Conservation (phyloP, 768 basidiomycete genomes). For the Lactifluus piperatus region DNA sequence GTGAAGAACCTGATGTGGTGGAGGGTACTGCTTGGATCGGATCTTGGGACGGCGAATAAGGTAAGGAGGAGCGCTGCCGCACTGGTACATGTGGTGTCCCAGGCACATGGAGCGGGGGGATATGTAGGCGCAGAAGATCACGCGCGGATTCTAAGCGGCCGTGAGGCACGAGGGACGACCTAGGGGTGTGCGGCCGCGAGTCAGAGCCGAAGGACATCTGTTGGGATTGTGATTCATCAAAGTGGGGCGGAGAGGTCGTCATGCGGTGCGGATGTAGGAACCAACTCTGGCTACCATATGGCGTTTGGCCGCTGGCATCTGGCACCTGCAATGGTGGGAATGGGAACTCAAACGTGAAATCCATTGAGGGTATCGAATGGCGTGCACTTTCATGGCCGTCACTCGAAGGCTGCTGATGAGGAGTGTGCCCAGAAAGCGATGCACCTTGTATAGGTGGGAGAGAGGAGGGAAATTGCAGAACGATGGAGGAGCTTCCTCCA, state of each 20-base stretch:
- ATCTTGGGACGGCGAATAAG: background rate
- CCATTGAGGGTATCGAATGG: background rate
- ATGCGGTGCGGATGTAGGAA: background rate
- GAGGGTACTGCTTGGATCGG: background rate
- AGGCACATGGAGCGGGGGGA: slow-evolving; percentile 13
- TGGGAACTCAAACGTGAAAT: slow-evolving; percentile 12
- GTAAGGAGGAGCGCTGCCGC: background rate
- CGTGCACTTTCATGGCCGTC: background rate
- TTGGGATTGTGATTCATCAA: background rate
- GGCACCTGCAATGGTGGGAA: slow-evolving; percentile 16
- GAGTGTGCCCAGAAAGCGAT: background rate
- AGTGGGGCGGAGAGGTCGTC: background rate
- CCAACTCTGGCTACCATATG: background rate
- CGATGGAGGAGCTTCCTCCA: slow-evolving; percentile 9
- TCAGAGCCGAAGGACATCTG: background rate
- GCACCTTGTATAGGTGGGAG: background rate
- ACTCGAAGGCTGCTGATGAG: background rate
- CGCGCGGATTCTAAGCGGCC: background rate
- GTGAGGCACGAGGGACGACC: slow-evolving; percentile 8
- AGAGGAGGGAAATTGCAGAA: background rate
- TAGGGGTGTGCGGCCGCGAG: slow-evolving; percentile 4
- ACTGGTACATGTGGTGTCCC: background rate
- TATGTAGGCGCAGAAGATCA: slow-evolving; percentile 11
- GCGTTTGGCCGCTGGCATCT: background rate
- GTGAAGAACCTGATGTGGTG: background rate